Conservation (phyloP, 108 stramenopile species). For the Cyclotella sp. region DNA sequence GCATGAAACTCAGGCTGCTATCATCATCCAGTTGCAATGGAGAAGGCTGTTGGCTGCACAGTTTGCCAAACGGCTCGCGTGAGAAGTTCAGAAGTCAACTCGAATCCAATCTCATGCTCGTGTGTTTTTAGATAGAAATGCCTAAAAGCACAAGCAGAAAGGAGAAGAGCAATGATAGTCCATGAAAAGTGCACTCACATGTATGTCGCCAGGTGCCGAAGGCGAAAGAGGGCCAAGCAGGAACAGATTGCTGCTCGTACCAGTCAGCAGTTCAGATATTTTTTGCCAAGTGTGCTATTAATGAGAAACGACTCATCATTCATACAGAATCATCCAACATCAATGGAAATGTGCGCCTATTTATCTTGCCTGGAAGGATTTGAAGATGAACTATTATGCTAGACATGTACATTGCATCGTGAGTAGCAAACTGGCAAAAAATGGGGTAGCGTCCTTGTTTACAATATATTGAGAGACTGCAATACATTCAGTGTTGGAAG, state of each 20-base stretch:
- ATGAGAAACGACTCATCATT: constrained; percentile 30
- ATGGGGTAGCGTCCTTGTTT: constrained; percentile 8
- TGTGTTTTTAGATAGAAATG: constrained; percentile 25
- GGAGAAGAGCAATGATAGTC: constrained; percentile 18
- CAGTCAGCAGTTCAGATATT: constrained; percentile 51
- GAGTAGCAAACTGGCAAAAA: constrained; percentile 35
- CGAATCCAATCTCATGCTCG: constrained; percentile 48
- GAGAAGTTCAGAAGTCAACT: constrained; percentile 17
- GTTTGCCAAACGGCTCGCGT: constrained; percentile 3
- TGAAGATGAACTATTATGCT: constrained; percentile 34
- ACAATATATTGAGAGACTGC: constrained; percentile 23
- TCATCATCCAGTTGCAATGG: constrained; percentile 39
- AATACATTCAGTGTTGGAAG: too few species aligned
- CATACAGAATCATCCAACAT: constrained; percentile 32
- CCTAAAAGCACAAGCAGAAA: constrained; percentile 5
- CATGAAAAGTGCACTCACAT: constrained; percentile 17
- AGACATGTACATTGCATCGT: constrained; percentile 47
- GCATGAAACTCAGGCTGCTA: constrained; percentile 47
- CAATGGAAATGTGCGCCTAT: constrained; percentile 35
- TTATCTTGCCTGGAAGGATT: constrained; percentile 38
- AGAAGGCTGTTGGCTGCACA: constrained; percentile 41
- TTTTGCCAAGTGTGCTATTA: constrained; percentile 32
- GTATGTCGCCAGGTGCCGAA: constrained; percentile 31
- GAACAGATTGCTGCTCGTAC: constrained; percentile 39
- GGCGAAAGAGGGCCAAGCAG: constrained; percentile 34